phyloP scores from a whole-genome alignment of 2,329 filamentous ascomycete species.

The Trichocomaceae sp. region DNA sequence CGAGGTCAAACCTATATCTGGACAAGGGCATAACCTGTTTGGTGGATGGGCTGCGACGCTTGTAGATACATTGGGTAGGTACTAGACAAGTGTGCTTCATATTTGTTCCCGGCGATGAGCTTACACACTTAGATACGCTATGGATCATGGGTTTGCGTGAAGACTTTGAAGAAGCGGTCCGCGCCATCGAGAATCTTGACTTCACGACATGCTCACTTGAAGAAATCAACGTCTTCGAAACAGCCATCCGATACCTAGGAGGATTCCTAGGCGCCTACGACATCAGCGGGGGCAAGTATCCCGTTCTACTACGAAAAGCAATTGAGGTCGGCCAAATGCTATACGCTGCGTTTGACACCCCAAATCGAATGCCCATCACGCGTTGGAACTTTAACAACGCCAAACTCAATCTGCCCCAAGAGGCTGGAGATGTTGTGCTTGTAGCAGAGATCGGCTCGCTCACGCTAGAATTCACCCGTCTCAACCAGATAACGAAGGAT shows the following conservation, averaged over 20 bases:
- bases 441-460: slow-evolving; percentile 35
- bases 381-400: slow-evolving; percentile 28
- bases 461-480: slow-evolving; percentile 37
- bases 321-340: slow-evolving; percentile 69
- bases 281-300: slow-evolving; percentile 62
- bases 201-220: slow-evolving; percentile 63
- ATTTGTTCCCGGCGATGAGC: neutral
- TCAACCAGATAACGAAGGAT: slow-evolving; percentile 35
- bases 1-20: slow-evolving; percentile 68
- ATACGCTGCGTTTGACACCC: slow-evolving; percentile 76
- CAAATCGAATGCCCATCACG: slow-evolving; percentile 79
- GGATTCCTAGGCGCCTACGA: slow-evolving; percentile 78
- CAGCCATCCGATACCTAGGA: slow-evolving; percentile 78
- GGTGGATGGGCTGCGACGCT: slow-evolving; percentile 83
- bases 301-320: slow-evolving; percentile 65
- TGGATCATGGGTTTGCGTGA: slow-evolving; percentile 73
- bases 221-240: slow-evolving; percentile 79
- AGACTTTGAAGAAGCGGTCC: slow-evolving; percentile 69
- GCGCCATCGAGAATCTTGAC: slow-evolving; percentile 62
- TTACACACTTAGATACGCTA: slow-evolving; percentile 58
- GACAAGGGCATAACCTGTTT: slow-evolving; percentile 64
- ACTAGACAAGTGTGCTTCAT: neutral
- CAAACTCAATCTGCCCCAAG: slow-evolving; percentile 19
- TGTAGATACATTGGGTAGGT: slow-evolving; percentile 56
- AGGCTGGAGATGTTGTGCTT: slow-evolving; percentile 20